A percentile compares a stretch with the other conserved stretches of the same genome.
phyloP scores from a whole-genome alignment of 306 rosid species.

The Citrullus amarus region DNA sequence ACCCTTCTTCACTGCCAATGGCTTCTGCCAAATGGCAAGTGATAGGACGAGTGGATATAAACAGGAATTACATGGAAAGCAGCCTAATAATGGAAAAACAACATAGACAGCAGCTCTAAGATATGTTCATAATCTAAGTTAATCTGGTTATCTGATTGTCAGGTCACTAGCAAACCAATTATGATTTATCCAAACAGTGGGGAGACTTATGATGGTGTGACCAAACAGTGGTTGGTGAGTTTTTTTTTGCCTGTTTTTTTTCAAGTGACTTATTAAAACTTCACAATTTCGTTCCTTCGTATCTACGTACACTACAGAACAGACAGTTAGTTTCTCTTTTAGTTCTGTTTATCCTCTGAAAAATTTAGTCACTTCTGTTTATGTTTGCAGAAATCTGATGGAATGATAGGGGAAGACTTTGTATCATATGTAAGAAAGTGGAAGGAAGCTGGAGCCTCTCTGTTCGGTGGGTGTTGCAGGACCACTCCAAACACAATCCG shows the following conservation, averaged over 20 bases:
- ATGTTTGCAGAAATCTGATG: slow-evolving; percentile 42
- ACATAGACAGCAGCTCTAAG: background rate
- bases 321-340: background rate
- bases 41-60: background rate
- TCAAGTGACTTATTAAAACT: background rate
- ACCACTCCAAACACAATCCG: slow-evolving; percentile 71
- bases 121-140: background rate
- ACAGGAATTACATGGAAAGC: background rate
- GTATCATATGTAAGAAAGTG: slow-evolving; percentile 58
- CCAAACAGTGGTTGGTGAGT: slow-evolving; percentile 68
- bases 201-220: slow-evolving; percentile 55
- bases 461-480: slow-evolving; percentile 92
- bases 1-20: background rate
- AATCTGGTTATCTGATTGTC: slow-evolving; percentile 13
- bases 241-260: background rate
- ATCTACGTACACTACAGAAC: background rate
- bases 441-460: slow-evolving; percentile 70
- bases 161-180: slow-evolving; percentile 64
- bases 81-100: background rate
- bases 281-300: background rate
- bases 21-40: background rate
- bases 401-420: slow-evolving; percentile 45
- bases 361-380: background rate
- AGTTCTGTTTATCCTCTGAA: background rate
- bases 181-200: slow-evolving; percentile 86